A percentile compares a stretch with the other conserved stretches of the same genome.
phyloP scores from a whole-genome alignment of 2,329 filamentous ascomycete genomes.

The Colletotrichum lupini region DNA sequence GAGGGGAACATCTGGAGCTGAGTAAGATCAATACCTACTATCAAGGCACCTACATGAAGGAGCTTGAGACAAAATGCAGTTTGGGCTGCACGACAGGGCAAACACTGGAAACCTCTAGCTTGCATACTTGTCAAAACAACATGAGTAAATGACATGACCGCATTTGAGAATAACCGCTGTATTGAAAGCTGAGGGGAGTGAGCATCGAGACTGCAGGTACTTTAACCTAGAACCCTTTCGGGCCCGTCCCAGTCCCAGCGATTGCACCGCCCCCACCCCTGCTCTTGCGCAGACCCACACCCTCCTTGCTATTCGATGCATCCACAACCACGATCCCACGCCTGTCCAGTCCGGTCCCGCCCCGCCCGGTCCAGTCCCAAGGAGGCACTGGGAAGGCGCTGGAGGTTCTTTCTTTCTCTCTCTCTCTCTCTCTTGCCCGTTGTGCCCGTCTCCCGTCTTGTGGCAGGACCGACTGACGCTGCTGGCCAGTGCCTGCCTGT shows the following conservation, averaged over 20 bases:
- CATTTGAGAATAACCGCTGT: not conserved
- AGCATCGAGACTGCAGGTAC: not conserved
- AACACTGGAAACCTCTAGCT: not conserved
- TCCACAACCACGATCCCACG: not conserved
- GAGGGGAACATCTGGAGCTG: not conserved
- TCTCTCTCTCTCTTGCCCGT: not conserved
- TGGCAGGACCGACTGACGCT: not conserved
- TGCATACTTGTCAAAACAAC: not conserved
- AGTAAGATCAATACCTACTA: not conserved
- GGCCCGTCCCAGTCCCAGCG: slow-evolving; percentile 9
- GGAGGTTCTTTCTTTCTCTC: not conserved
- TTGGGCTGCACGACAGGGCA: not conserved
- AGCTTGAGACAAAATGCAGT: not conserved
- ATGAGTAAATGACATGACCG: not conserved
- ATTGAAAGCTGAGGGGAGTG: not conserved
- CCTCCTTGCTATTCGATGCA: not conserved
- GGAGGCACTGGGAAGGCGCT: not conserved
- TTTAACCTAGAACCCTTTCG: not conserved
- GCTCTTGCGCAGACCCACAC: slow-evolving; percentile 6
- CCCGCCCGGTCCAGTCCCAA: not conserved
- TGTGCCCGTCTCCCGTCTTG: not conserved
- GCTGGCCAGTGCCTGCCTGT: not conserved
- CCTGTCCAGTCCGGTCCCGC: not conserved
- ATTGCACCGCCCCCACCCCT: slow-evolving; percentile 25
- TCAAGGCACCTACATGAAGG: not conserved